phyloP scores from a whole-genome alignment of 345 rosid species.

The Dimocarpus longan region DNA sequence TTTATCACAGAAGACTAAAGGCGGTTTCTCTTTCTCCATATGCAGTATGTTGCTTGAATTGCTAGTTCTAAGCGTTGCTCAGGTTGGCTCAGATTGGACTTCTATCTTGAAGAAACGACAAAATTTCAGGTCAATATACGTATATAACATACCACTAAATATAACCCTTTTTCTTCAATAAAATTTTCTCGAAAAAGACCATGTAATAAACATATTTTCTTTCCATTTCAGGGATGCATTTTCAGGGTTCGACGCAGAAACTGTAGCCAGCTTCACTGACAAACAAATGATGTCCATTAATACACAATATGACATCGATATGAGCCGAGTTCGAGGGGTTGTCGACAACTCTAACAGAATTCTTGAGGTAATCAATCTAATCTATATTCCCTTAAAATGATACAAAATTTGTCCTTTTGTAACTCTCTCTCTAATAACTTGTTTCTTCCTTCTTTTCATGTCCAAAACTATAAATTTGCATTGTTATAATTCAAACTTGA shows the following conservation, averaged over 20 bases:
- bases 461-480: neutral
- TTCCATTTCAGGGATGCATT: slow-evolving; percentile 49
- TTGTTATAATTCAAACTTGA: neutral
- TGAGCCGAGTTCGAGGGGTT: slow-evolving; percentile 54
- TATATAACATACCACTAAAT: neutral
- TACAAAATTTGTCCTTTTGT: too few species aligned
- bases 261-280: slow-evolving; percentile 44
- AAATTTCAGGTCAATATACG: slow-evolving; percentile 41
- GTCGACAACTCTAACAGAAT: slow-evolving; percentile 61
- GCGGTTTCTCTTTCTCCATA: neutral
- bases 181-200: neutral
- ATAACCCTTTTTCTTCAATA: neutral
- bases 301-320: slow-evolving; percentile 47
- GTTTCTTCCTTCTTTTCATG: neutral
- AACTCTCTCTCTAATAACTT: too few species aligned
- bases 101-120: slow-evolving; percentile 61
- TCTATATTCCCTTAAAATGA: too few species aligned
- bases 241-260: slow-evolving; percentile 53
- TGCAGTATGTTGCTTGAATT: slow-evolving; percentile 56
- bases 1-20: neutral
- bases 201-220: neutral
- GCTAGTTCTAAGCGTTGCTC: slow-evolving; percentile 62
- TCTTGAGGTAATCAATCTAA: slow-evolving; percentile 43
- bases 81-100: slow-evolving; percentile 74
- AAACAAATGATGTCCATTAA: slow-evolving; percentile 52